Conservation (phyloP, 305 asterid species). For the Stenogyne calaminthoides region DNA sequence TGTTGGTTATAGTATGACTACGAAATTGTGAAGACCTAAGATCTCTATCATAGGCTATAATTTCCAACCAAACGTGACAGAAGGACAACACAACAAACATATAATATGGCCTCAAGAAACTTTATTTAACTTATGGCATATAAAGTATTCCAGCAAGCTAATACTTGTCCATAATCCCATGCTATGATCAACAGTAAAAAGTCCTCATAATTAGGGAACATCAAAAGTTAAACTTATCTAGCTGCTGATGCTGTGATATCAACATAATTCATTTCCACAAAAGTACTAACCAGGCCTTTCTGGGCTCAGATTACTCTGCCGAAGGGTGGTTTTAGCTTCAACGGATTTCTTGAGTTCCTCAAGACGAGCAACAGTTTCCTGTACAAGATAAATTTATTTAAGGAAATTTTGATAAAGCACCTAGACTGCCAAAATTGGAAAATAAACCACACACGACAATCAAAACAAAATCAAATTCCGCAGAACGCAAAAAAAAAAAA, state of each 20-base stretch:
- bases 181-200: background rate
- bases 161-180: constrained; percentile 3
- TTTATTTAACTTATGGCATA: background rate
- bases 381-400: constrained; percentile 35
- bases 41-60: constrained; percentile 9
- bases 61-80: background rate
- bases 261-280: constrained; percentile 1
- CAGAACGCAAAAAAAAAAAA: background rate
- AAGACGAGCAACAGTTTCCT: constrained; percentile 89
- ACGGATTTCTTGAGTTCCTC: constrained; percentile 91
- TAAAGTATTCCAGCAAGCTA: constrained; percentile 1
- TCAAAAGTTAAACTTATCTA: background rate
- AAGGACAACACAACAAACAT: background rate
- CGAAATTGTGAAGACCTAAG: background rate
- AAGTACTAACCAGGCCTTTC: constrained; percentile 85
- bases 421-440: constrained; percentile 1
- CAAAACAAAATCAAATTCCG: background rate
- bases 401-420: background rate
- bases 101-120: background rate
- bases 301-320: constrained; percentile 80
- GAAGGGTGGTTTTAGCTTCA: constrained; percentile 72
- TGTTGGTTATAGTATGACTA: background rate
- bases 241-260: background rate
- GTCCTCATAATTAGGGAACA: background rate
- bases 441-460: background rate